Base-by-base conservation (phyloP, 2,329 filamentous ascomycete genomes). In the Trichophyton simii region DNA sequence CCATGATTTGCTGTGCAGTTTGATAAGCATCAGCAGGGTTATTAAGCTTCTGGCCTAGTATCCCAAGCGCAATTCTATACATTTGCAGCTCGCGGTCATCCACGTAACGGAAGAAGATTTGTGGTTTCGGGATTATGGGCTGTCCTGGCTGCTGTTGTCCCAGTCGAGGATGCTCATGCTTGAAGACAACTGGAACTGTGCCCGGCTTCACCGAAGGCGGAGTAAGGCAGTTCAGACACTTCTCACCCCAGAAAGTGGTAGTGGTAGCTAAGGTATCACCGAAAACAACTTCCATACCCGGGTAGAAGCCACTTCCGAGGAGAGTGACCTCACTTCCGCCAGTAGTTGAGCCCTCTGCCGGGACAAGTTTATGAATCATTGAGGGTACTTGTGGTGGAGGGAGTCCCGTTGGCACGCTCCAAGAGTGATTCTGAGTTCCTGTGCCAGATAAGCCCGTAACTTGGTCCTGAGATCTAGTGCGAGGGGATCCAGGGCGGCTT, bases 271-370 rank as follows among this genome's bases (percentile, higher is more conserved):
- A 76, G 15, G 77, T 79, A 64, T 87, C 83, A 20, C 91, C 91
- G 72, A 96, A 96, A 73, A 91, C 87, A 60, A 96, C 88, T 64
- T 91, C 88, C 64, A 95, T 80, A 0, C 84, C 84, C 73, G 87
- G 86, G 65, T 85, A 86, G 71, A 96, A 95, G 13, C 86, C 84
- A 65, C 85, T 88, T 18, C 91, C 91, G 7, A 95, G 78, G 61
- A 94, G 83, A 0, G 89, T 92, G 2, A 96, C 89, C 72, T 96
- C 91, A 59, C 89, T 91, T 48, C 91, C 91, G 63, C 91, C 91
- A 41, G 83, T 84, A 62, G 86, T 88, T 5, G 91, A 88, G 0
- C 91, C 91, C 72, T 95, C 88, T 34, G 82, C 82, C 0, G 91
- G 91, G 41, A 94, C 89, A 64, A 96, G 81, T 71, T 91, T 92